phyloP scores from a whole-genome alignment of 208 protist genomes.

The Herpetomonas samuelpessoai region DNA sequence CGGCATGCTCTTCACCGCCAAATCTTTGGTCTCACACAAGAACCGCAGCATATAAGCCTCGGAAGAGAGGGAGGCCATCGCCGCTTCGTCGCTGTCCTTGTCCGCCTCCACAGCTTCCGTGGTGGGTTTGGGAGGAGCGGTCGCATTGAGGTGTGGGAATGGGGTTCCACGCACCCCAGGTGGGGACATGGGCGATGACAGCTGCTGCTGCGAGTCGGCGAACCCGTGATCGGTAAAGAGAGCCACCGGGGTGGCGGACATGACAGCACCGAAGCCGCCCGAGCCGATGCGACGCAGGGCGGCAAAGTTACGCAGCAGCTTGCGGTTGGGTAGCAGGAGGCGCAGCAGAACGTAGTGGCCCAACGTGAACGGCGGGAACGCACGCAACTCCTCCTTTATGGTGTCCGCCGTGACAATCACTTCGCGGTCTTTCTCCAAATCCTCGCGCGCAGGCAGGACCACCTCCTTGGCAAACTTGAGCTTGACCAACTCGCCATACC shows the following conservation, averaged over 20 bases:
- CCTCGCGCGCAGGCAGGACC: neutral
- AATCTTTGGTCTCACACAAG: conserved; percentile 12
- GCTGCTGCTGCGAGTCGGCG: too few species aligned
- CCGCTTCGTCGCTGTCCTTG: neutral
- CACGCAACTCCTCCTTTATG: conserved; percentile 1
- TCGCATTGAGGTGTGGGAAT: neutral
- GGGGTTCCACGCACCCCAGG: too few species aligned
- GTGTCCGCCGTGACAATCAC: neutral
- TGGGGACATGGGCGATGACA: neutral
- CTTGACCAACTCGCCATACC: conserved; percentile 23
- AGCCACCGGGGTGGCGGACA: conserved; percentile 7
- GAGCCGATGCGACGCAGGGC: conserved; percentile 48
- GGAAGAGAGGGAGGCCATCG: neutral
- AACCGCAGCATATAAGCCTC: conserved; percentile 18
- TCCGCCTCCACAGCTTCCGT: neutral
- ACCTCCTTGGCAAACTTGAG: neutral
- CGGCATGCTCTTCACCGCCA: conserved; percentile 72
- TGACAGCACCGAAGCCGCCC: conserved; percentile 73
- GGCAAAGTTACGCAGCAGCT: conserved; percentile 18
- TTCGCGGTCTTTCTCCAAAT: neutral
- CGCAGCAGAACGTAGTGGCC: conserved; percentile 63
- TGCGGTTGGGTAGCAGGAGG: conserved; percentile 40
- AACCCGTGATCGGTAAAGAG: neutral
- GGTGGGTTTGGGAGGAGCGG: neutral
- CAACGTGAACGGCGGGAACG: conserved; percentile 15